A percentile compares a stretch with the other conserved stretches of the same genome.
Conservation (phyloP, 495 filamentous ascomycete species). For the Coniosporium apollinis region DNA sequence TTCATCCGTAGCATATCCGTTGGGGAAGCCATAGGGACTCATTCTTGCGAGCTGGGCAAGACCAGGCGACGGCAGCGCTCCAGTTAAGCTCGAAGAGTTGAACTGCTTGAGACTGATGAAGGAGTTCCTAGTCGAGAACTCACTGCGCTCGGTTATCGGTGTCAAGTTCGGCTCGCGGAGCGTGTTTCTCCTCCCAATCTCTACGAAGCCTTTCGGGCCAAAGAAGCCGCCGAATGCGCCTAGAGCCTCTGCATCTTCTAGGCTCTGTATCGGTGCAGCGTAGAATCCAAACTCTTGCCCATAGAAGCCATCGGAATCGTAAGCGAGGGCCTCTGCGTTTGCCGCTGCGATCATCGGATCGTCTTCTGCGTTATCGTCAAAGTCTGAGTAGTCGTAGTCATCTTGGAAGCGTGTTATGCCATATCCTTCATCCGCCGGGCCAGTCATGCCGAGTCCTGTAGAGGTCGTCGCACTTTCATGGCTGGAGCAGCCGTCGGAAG, state of each 20-base stretch:
- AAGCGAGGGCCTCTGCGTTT: constrained; percentile 83
- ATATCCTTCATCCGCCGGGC: constrained; percentile 8
- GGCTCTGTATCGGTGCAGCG: constrained; percentile 27
- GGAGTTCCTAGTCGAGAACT: constrained; percentile 89
- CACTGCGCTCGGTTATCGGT: constrained; percentile 88
- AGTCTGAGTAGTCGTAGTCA: constrained; percentile 30
- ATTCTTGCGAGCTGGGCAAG: constrained; percentile 58
- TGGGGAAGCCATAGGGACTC: constrained; percentile 29
- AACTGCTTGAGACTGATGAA: constrained; percentile 57
- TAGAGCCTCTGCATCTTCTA: constrained; percentile 21
- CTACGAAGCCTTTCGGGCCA: constrained; percentile 45
- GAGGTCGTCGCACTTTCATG: constrained; percentile 17
- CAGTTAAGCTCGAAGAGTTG: constrained; percentile 21
- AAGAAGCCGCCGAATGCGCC: constrained; percentile 84
- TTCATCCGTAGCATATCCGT: constrained; percentile 31
- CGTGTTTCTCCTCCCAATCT: constrained; percentile 50
- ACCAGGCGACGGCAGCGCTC: constrained; percentile 36
- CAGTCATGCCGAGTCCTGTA: constrained; percentile 15
- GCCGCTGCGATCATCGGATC: constrained; percentile 87
- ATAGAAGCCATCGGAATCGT: constrained; percentile 84
- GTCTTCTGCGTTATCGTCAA: constrained; percentile 54
- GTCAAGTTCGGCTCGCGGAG: constrained; percentile 81
- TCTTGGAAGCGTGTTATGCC: too few relatives aligned
- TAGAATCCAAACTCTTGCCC: constrained; percentile 98
- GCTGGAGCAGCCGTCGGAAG: constrained; percentile 21